Percentiles rank a stretch among this genome's conserved stretches.
Conservation (phyloP, 768 basidiomycete genomes). For the Termitomyces sp. region DNA sequence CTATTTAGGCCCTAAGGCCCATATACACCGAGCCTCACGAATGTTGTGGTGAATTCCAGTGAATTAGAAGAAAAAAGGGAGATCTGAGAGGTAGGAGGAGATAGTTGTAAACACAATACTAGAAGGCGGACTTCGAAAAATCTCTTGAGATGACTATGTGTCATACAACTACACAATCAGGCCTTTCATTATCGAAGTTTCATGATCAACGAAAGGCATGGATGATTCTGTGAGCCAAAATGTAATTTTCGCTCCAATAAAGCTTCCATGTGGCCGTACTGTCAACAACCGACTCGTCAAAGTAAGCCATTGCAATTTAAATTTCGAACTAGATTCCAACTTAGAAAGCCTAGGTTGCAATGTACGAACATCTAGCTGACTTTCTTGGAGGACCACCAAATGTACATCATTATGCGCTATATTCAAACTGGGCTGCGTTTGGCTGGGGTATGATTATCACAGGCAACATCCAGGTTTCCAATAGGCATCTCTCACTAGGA, state of each 20-base stretch:
- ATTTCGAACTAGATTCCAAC: background rate
- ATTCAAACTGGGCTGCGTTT: slow-evolving; percentile 70
- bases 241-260: slow-evolving; percentile 24
- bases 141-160: too few species aligned
- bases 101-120: background rate
- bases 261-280: slow-evolving; percentile 40
- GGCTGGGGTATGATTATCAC: slow-evolving; percentile 90
- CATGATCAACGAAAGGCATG: background rate
- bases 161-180: too few species aligned
- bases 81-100: background rate
- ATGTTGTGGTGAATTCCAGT: background rate
- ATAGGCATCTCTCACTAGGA: slow-evolving; percentile 64
- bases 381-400: slow-evolving; percentile 75
- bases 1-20: slow-evolving; percentile 17
- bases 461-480: slow-evolving; percentile 76
- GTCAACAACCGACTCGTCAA: slow-evolving; percentile 54
- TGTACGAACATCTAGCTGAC: slow-evolving; percentile 81
- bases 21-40: slow-evolving; percentile 11
- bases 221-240: background rate
- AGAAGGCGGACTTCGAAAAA: slow-evolving; percentile 17
- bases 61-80: too few species aligned
- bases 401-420: slow-evolving; percentile 57
- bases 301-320: slow-evolving; percentile 29
- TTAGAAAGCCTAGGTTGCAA: slow-evolving; percentile 60
- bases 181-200: too few species aligned